phyloP scores from a whole-genome alignment of 805 yeast species.

The Saccharomyces paradoxus region DNA sequence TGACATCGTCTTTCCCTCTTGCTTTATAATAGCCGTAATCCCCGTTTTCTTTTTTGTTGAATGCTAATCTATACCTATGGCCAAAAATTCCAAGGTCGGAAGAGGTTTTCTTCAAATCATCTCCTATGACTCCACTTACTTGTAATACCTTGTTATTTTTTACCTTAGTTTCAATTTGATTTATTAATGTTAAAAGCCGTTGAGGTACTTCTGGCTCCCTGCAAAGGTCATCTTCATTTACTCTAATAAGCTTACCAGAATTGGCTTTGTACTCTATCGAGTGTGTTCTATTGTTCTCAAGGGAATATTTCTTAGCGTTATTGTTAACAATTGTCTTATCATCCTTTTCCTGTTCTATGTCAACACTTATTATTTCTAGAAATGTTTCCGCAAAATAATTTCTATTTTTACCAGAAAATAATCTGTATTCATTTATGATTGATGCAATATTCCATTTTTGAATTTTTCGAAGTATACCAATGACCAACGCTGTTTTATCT shows the following conservation, averaged over 20 bases:
- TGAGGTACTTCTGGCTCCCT: conserved; percentile 24
- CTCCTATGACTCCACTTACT: not conserved
- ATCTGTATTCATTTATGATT: conserved; percentile 74
- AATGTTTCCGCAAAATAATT: conserved; percentile 78
- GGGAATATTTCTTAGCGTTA: not conserved
- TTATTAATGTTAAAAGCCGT: conserved; percentile 19
- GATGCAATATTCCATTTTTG: conserved; percentile 87
- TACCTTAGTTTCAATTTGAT: conserved; percentile 17
- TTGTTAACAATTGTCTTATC: not conserved
- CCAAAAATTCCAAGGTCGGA: conserved; percentile 29
- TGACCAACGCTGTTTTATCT: conserved; percentile 70
- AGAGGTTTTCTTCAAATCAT: conserved; percentile 12
- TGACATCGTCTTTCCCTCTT: conserved; percentile 2
- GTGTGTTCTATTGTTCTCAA: not conserved
- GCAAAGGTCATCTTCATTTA: conserved; percentile 24
- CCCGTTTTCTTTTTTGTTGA: conserved; percentile 26
- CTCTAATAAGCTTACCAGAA: conserved; percentile 13
- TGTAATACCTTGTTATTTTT: conserved; percentile 3
- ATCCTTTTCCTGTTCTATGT: conserved; percentile 25
- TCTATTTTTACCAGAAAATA: conserved; percentile 62
- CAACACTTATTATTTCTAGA: conserved; percentile 56
- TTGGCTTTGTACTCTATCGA: conserved; percentile 4
- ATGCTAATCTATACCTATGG: conserved; percentile 26
- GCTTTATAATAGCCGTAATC: conserved; percentile 34
- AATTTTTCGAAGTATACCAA: conserved; percentile 72